phyloP scores from a whole-genome alignment of 2,329 filamentous ascomycete genomes.

The Penicillium brasilianum region DNA sequence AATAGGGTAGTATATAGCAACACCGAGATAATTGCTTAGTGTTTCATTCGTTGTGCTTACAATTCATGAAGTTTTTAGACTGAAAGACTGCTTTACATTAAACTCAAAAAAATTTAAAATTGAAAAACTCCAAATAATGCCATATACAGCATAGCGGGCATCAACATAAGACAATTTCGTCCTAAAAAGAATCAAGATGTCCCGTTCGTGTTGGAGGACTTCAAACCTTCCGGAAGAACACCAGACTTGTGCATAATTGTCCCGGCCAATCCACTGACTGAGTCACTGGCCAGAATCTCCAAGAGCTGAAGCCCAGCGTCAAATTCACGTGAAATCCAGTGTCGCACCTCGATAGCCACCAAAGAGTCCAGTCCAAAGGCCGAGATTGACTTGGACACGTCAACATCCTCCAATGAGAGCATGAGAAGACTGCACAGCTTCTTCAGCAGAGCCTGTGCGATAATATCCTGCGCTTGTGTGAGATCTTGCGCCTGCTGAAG shows the following conservation, averaged over 20 bases:
- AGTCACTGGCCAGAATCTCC: conserved; percentile 33
- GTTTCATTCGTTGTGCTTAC: background rate
- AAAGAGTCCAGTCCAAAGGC: conserved; percentile 38
- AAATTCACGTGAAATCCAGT: conserved; percentile 35
- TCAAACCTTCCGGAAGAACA: conserved; percentile 9
- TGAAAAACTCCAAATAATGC: background rate
- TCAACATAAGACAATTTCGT: background rate
- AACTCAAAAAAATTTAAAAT: background rate
- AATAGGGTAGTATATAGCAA: background rate
- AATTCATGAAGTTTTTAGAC: too few species aligned
- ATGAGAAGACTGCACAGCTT: conserved; percentile 32
- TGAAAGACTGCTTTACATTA: background rate
- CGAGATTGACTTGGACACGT: conserved; percentile 22
- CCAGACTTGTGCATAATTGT: conserved; percentile 32
- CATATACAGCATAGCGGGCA: background rate
- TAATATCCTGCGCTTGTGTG: conserved; percentile 12
- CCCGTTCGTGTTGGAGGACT: background rate
- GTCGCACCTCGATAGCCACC: conserved; percentile 38
- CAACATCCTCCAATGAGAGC: conserved; percentile 30
- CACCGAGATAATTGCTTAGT: background rate
- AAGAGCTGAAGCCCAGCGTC: conserved; percentile 33
- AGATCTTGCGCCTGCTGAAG: conserved; percentile 16
- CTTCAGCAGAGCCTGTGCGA: conserved; percentile 18
- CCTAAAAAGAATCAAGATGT: background rate
- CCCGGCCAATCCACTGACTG: conserved; percentile 28